Base-by-base conservation (phyloP, 805 yeast genomes). In the Hanseniaspora clermontiae region DNA sequence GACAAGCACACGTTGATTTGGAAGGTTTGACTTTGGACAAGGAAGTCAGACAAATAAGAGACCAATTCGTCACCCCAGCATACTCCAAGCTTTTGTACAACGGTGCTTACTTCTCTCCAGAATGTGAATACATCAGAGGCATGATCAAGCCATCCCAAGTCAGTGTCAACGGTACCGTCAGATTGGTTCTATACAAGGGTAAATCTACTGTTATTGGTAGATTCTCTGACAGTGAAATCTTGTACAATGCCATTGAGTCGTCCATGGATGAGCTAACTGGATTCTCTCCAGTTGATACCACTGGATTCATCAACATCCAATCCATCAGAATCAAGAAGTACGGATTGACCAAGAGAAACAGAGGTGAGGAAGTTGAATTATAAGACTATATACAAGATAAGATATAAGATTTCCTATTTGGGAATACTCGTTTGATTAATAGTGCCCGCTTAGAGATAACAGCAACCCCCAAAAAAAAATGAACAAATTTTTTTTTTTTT, bases 251-350 rank as follows among this genome's bases (percentile, higher is more conserved):
- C 62, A 88, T 96, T 57, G 97, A 91, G 73, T 90, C 97, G 15
- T 91, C 97, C 12, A 93, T 93, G 98, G 98, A 93, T 74, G 98
- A 93, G 76, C 82, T 93, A 68, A 89, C 97, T 58, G 98, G 96
- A 59, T 93, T 93, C 79, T 84, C 87, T 66, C 98, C 98, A 61
- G 89, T 86, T 71, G 97, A 91, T 72, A 88, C 98, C 59, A 76
- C 95, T 60, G 98, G 98, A 57, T 93, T 93, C 80, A 93, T 93
- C 73, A 87, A 96, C 63, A 95, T 93, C 65, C 97, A 93, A 78
- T 87, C 97, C 60, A 93, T 93, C 72, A 88, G 98, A 79, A 87
- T 91, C 71, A 93, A 93, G 80, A 93, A 93, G 76, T 93, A 87
- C 72, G 98, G 98, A 72, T 95, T 89, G 75, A 79, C 93, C 67